These are phyloP conservation scores for Verticillium alfalfae DNA, from an alignment of 2,329 filamentous ascomycete genomes.

Conservation along the genomic window DNA sequence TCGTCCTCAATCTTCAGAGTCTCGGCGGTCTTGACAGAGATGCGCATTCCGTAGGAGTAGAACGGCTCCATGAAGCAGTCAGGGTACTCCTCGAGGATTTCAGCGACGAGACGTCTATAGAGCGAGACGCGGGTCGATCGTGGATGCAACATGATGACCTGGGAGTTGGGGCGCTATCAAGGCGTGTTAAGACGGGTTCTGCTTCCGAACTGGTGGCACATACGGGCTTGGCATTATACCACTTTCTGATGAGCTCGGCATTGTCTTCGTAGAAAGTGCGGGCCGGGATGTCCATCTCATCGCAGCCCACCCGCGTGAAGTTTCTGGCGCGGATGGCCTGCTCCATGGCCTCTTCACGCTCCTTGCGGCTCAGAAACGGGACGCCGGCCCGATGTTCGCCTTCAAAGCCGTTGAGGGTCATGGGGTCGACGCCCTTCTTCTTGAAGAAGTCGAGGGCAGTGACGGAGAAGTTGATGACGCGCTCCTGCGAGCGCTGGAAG, in stretches of 20 bases:
- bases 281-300: neutral
- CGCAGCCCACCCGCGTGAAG: neutral
- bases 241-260: neutral
- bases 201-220: neutral
- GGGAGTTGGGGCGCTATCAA: neutral
- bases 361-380: constrained; percentile 20
- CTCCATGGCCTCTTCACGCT: neutral
- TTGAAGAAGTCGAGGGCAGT: constrained; percentile 22
- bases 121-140: neutral
- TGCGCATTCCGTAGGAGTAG: neutral
- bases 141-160: neutral
- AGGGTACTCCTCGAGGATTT: neutral
- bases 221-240: neutral
- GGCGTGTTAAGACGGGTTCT: neutral
- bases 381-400: constrained; percentile 19
- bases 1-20: neutral
- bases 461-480: constrained; percentile 20
- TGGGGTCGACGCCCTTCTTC: constrained; percentile 14
- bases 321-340: neutral
- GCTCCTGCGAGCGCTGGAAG: constrained; percentile 17
- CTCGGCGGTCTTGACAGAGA: neutral
- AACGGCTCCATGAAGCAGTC: neutral
- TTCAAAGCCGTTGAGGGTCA: constrained; percentile 8
- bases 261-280: neutral
- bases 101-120: neutral